A percentile compares a stretch with the other conserved stretches of the same genome.
Conservation (phyloP, 768 basidiomycete species). For the Piloderma croceum region DNA sequence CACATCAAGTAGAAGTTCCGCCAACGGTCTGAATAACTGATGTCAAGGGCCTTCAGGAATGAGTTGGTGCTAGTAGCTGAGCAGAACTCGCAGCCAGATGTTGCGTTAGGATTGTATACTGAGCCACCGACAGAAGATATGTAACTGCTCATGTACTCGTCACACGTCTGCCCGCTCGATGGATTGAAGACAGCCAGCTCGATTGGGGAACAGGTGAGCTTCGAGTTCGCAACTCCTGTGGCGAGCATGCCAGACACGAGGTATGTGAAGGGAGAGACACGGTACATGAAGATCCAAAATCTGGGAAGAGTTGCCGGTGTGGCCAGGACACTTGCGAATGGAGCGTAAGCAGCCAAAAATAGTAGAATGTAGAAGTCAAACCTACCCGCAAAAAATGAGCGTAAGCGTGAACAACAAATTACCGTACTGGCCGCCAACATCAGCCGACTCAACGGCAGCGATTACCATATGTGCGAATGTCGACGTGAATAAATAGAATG, state of each 20-base stretch:
- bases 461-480: conserved; percentile 32
- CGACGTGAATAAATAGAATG: conserved; percentile 36
- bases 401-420: conserved; percentile 36
- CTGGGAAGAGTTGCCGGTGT: conserved; percentile 18
- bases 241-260: conserved; percentile 46
- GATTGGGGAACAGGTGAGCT: conserved; percentile 20
- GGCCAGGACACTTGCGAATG: conserved; percentile 24
- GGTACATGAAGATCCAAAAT: conserved; percentile 33
- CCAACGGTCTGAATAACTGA: conserved; percentile 35
- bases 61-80: conserved; percentile 46
- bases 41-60: conserved; percentile 23
- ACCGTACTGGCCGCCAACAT: conserved; percentile 36
- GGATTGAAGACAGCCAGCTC: conserved; percentile 38
- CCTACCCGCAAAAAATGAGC: conserved; percentile 36
- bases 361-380: conserved; percentile 14
- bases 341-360: background rate
- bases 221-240: conserved; percentile 32
- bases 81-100: conserved; percentile 51
- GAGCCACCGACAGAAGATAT: conserved; percentile 52
- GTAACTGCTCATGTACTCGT: conserved; percentile 45
- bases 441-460: conserved; percentile 30
- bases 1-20: conserved; percentile 47
- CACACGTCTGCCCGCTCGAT: conserved; percentile 54
- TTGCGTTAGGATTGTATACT: conserved; percentile 47
- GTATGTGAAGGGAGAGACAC: conserved; percentile 46